Evolutionary conservation across 2,329 filamentous ascomycete species (phyloP).

Genomic region (Phialophora tarda): DNA sequence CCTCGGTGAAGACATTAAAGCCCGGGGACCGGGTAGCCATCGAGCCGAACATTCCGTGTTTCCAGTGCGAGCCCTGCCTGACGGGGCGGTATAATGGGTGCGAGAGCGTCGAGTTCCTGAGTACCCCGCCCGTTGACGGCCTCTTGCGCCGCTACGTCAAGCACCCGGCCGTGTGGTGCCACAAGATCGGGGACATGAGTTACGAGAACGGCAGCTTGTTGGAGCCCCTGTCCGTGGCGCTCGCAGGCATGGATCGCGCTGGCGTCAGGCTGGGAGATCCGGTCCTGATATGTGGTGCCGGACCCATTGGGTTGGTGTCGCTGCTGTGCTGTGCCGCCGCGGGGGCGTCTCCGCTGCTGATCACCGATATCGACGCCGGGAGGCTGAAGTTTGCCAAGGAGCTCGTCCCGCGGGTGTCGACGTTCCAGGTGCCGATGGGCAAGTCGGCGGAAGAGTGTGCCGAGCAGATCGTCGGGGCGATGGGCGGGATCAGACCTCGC

Average conservation of each 20-base stretch:
- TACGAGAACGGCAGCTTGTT: constrained; percentile 90
- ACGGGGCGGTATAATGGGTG: constrained; percentile 96
- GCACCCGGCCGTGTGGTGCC: constrained; percentile 92
- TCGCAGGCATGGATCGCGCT: constrained; percentile 85
- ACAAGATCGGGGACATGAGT: constrained; percentile 91
- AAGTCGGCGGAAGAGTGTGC: constrained; percentile 70
- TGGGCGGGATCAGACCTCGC: constrained; percentile 80
- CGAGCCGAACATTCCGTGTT: constrained; percentile 93
- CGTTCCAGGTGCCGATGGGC: constrained; percentile 61
- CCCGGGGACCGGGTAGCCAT: constrained; percentile 90
- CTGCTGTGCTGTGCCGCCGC: constrained; percentile 83
- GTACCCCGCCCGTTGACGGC: constrained; percentile 86
- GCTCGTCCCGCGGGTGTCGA: constrained; percentile 77
- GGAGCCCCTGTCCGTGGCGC: constrained; percentile 85
- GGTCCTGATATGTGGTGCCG: constrained; percentile 87
- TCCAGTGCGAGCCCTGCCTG: constrained; percentile 85
- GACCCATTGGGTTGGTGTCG: constrained; percentile 90
- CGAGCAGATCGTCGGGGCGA: constrained; percentile 68
- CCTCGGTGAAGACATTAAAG: constrained; percentile 77
- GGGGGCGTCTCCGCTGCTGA: constrained; percentile 86
- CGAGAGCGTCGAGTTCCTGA: constrained; percentile 82
- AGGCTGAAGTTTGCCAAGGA: constrained; percentile 83
- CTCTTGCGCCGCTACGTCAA: constrained; percentile 91
- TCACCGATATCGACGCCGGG: constrained; percentile 92
- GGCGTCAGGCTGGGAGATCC: constrained; percentile 82